Base-by-base conservation (phyloP, 257 asterid genomes). In the Coffea canephora region DNA sequence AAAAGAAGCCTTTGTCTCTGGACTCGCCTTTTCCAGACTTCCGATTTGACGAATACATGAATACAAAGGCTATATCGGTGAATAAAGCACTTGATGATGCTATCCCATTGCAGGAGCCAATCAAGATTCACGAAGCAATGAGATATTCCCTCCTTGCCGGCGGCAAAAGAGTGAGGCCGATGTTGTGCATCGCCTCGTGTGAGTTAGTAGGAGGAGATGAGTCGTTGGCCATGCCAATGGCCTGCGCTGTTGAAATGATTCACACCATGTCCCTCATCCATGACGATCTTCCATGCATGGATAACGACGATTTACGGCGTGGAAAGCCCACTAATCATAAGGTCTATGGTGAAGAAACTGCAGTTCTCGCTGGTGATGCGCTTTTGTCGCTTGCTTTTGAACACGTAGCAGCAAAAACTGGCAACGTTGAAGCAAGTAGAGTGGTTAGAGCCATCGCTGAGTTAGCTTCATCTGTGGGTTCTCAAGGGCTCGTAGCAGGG, bases 261-360 rank as follows among this genome's bases (percentile, higher is more conserved):
- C 96, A 92, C 62, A 92, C 96, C 7, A 91, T 89, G 96, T 89
- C 97, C 16, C 85, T 91, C 61, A 84, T 92, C 69, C 96, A 92
- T 55, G 96, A 92, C 45, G 97, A 91, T 77, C 94, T 92, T 49
- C 97, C 96, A 0, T 91, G 97, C 82, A 91, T 90, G 94, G 97
- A 89, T 78, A 68, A 89, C 45, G 94, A 91, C 55, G 96, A 89
- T 52, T 77, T 89, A 3, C 92, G 94, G 27, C 80, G 94, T 6
- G 94, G 95, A 16, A 84, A 76, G 82, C 95, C 92, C n/a, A 88
- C 97, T 0, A 88, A 84, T 76, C 97, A 89, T 85, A 86, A 85
- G 90, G 88, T 83, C 3, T 92, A 87, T 16, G 95, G 90, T 4
- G 92, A 92, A 80, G 88, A 86, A 34, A 92, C 89, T 0, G 95